Evolutionary conservation across 2,329 filamentous ascomycete species (phyloP), one percentile per base, ranked within the genome.

Genomic region (Alternaria panax): DNA sequence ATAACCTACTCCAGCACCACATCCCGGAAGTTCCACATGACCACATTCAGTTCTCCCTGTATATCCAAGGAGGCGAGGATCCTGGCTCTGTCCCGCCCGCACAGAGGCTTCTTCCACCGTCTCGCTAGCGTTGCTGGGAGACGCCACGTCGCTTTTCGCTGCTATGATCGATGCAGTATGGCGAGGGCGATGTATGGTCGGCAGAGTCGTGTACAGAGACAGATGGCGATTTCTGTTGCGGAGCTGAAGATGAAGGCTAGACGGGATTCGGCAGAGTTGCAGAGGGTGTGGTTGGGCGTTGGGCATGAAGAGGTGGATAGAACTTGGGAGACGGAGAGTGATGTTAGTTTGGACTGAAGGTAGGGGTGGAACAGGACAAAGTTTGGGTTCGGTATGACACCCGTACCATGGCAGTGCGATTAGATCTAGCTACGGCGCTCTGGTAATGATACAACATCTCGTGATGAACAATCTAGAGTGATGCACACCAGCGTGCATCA

Each of bases 201-300:
- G n/a, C 48, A 40, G 32, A 51, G n/a, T 25, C 22, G 32, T 18
- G 16, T 40, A 16, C 48, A 51, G 24, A 22, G 48, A n/a, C 48
- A 36, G 22, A 51, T 51, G 34, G 34, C 45, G 20, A 48, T 24
- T 48, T 20, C 30, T 16, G 20, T 48, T 36, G 9, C 28, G 30
- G 45, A 48, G 14, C 30, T 51, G 22, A 36, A 4, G 34, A 51
- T 27, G 48, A 51, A 20, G 24, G 34, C 1, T 18, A 51, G 48
- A 36, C 25, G 32, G 22, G 48, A 51, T 51, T 40, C 48, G 22
- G 48, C 34, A n/a, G 48, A 51, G 48, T 51, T 40, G 48, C 22
- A 51, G 12, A 20, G 25, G 34, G 32, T 51, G 20, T 40, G 48
- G 34, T 40, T 22, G 22, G 12, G 48, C 16, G n/a, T 27, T 51